These are phyloP conservation scores for Paxillus ammoniavirescens DNA, from an alignment of 768 basidiomycete genomes.

Conservation along the genomic window DNA sequence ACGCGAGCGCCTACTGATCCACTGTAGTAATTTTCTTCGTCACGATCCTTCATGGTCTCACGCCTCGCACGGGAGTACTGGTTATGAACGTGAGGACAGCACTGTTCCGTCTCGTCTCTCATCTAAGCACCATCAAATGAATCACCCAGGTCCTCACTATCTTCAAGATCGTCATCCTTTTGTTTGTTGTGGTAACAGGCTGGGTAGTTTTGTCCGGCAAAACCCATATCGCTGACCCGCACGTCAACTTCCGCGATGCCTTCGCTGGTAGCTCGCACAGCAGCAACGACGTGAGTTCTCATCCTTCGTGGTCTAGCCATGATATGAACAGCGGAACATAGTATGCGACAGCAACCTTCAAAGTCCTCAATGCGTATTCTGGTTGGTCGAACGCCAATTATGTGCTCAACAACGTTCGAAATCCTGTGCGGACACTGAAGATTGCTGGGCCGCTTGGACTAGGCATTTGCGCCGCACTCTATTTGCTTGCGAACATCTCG, in stretches of 20 bases:
- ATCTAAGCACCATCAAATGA: not conserved
- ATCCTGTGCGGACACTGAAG: constrained; percentile 59
- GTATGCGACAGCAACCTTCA: constrained; percentile 59
- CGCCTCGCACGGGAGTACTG: constrained; percentile 43
- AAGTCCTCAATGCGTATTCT: constrained; percentile 44
- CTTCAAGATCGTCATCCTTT: constrained; percentile 50
- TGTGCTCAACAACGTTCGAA: constrained; percentile 57
- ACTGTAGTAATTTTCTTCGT: constrained; percentile 46
- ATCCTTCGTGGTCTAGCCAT: not conserved
- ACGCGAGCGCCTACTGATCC: not conserved
- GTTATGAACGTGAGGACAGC: constrained; percentile 46
- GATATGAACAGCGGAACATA: constrained; percentile 11
- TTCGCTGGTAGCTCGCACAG: constrained; percentile 52
- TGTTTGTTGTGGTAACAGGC: constrained; percentile 51
- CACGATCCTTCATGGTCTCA: constrained; percentile 48
- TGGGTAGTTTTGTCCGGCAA: constrained; percentile 58
- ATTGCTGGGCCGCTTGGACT: constrained; percentile 62
- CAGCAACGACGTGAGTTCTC: constrained; percentile 39
- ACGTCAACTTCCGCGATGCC: constrained; percentile 51
- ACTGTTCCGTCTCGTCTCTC: not conserved
- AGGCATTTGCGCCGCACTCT: constrained; percentile 50
- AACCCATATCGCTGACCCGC: constrained; percentile 51
- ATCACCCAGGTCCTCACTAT: constrained; percentile 40
- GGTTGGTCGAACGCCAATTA: constrained; percentile 58
- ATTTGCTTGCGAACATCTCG: constrained; percentile 56